Evolutionary conservation across 805 yeast species (phyloP).

Genomic region (Candida pini): DNA sequence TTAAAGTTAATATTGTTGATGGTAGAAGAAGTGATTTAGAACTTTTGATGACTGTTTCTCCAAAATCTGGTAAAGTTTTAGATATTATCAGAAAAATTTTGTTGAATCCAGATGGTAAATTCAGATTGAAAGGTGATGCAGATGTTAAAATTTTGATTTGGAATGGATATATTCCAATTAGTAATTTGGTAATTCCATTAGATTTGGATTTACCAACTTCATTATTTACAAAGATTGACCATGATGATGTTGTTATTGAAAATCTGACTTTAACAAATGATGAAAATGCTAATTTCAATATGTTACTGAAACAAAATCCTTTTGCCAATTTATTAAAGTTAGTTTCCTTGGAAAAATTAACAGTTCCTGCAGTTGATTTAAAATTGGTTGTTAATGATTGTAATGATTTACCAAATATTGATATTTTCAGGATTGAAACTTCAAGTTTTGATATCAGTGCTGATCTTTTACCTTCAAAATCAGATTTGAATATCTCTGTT

Average conservation of each 20-base stretch:
- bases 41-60: constrained; percentile 27
- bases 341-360: constrained; percentile 7
- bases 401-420: constrained; percentile 21
- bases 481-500: constrained; percentile 9
- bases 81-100: constrained; percentile 29
- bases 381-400: constrained; percentile 33
- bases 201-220: constrained; percentile 25
- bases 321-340: constrained; percentile 7
- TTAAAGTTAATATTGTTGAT: constrained; percentile 28
- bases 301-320: constrained; percentile 12
- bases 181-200: constrained; percentile 26
- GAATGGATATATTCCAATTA: constrained; percentile 30
- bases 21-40: constrained; percentile 21
- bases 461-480: too few species aligned
- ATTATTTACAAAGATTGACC: constrained; percentile 14
- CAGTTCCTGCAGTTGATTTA: constrained; percentile 35
- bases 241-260: constrained; percentile 18
- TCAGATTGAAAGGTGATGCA: constrained; percentile 32
- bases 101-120: constrained; percentile 24
- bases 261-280: constrained; percentile 20
- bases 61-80: constrained; percentile 28
- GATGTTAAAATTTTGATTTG: constrained; percentile 25
- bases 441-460: constrained; percentile 7
- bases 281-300: constrained; percentile 13
- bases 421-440: constrained; percentile 20